Percentiles rank a stretch among this genome's conserved stretches.
phyloP scores from a whole-genome alignment of 305 asterid species.

The Solanum hybrid region DNA sequence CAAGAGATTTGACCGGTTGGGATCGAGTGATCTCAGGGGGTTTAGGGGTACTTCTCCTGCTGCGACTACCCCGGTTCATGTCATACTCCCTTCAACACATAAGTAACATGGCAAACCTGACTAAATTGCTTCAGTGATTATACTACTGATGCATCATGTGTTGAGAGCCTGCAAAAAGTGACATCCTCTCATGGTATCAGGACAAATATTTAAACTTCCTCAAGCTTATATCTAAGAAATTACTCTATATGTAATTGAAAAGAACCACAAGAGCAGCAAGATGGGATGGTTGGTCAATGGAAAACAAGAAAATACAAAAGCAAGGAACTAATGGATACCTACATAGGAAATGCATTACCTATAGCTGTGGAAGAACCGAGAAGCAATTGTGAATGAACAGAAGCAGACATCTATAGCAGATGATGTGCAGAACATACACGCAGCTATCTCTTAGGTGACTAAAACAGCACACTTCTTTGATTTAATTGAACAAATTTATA shows the following conservation, averaged over 20 bases:
- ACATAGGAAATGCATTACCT: slow-evolving; percentile 44
- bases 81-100: slow-evolving; percentile 39
- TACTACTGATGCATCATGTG: slow-evolving; percentile 22
- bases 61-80: slow-evolving; percentile 4
- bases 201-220: slow-evolving; percentile 38
- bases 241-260: slow-evolving; percentile 22
- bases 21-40: neutral
- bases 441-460: slow-evolving; percentile 23
- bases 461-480: slow-evolving; percentile 40
- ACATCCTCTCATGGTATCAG: slow-evolving; percentile 7
- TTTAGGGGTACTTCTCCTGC: too few species aligned
- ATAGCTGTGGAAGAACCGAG: slow-evolving; percentile 29
- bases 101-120: slow-evolving; percentile 15
- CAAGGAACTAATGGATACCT: slow-evolving; percentile 20
- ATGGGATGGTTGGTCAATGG: slow-evolving; percentile 44
- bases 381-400: slow-evolving; percentile 5
- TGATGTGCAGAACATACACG: slow-evolving; percentile 26
- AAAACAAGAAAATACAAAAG: slow-evolving; percentile 13
- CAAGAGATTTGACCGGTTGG: neutral
- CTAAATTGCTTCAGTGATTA: slow-evolving; percentile 29
- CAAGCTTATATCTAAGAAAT: slow-evolving; percentile 32
- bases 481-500: slow-evolving; percentile 38
- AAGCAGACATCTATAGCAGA: slow-evolving; percentile 24
- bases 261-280: slow-evolving; percentile 22
- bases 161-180: slow-evolving; percentile 25